phyloP scores from a whole-genome alignment of 345 rosid genomes.

The Citropsis articulata region DNA sequence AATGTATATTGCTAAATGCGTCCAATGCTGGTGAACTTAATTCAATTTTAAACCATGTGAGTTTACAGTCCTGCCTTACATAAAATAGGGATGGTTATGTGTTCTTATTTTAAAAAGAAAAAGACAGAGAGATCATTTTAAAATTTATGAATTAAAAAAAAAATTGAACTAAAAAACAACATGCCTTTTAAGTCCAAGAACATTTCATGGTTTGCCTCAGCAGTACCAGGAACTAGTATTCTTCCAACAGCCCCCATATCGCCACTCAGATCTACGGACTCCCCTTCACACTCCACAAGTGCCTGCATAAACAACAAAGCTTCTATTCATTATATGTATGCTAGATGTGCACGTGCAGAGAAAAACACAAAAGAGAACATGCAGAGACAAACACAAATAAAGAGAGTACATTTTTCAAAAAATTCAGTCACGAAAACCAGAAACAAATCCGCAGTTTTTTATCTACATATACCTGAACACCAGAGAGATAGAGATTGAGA shows the following conservation, averaged over 20 bases:
- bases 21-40: neutral
- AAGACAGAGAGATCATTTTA: neutral
- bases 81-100: neutral
- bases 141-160: no score
- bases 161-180: constrained; percentile 11
- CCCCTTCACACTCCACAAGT: constrained; percentile 94
- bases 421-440: neutral
- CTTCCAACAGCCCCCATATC: constrained; percentile 98
- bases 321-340: neutral
- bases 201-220: constrained; percentile 55
- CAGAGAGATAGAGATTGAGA: neutral
- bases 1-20: neutral
- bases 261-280: constrained; percentile 91
- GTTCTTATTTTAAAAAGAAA: neutral
- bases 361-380: neutral
- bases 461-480: neutral
- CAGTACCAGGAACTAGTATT: constrained; percentile 55
- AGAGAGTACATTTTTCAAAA: neutral
- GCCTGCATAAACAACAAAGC: constrained; percentile 54
- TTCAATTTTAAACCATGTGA: neutral
- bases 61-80: neutral
- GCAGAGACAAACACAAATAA: neutral
- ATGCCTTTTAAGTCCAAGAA: constrained; percentile 86
- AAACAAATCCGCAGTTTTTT: neutral
- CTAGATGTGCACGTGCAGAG: neutral